Evolutionary conservation across 2,329 filamentous ascomycete genomes (phyloP).

Genomic region (Hymenoscyphus linearis): DNA sequence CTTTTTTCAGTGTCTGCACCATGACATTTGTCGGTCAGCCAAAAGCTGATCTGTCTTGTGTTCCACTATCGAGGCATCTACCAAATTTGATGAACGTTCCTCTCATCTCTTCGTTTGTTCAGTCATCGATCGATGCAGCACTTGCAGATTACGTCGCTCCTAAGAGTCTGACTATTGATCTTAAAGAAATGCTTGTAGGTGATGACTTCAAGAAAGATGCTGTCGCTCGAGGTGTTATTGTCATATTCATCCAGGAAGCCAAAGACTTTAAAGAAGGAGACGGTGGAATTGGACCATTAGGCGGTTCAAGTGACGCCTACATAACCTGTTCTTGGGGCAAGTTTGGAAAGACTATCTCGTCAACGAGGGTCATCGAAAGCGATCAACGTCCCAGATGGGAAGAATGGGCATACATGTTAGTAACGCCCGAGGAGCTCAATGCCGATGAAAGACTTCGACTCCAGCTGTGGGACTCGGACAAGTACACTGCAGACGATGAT

Average conservation of each 20-base stretch:
- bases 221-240: constrained; percentile 55
- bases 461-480: constrained; percentile 73
- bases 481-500: constrained; percentile 67
- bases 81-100: constrained; percentile 73
- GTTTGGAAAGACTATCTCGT: constrained; percentile 64
- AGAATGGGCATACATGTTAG: constrained; percentile 64
- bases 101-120: constrained; percentile 69
- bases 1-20: constrained; percentile 71
- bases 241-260: constrained; percentile 61
- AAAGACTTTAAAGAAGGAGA: constrained; percentile 69
- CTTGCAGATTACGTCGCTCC: constrained; percentile 72
- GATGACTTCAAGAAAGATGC: constrained; percentile 78
- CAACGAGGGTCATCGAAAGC: constrained; percentile 57
- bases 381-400: constrained; percentile 68
- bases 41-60: constrained; percentile 64
- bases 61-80: constrained; percentile 62
- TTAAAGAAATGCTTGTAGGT: constrained; percentile 72
- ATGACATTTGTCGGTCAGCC: constrained; percentile 71
- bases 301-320: constrained; percentile 64
- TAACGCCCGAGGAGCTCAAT: constrained; percentile 66
- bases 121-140: constrained; percentile 67
- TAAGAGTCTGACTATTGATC: constrained; percentile 66
- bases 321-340: constrained; percentile 72
- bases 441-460: constrained; percentile 64
- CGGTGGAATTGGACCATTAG: constrained; percentile 52